Evolutionary conservation across 495 filamentous ascomycete genomes (phyloP).

Genomic region (Emericellopsis terricola): DNA sequence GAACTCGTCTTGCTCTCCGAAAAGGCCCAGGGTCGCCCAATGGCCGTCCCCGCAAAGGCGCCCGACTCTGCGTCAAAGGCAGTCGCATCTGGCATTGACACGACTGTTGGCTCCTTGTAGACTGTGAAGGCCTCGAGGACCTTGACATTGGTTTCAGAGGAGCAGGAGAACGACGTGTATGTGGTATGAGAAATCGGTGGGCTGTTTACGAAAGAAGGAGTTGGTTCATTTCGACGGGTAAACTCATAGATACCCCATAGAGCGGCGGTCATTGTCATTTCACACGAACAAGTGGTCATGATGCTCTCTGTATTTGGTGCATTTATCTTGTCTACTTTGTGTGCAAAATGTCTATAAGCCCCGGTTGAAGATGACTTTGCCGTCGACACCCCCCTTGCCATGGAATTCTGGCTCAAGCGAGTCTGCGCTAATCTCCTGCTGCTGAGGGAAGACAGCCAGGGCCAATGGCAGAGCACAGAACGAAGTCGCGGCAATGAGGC

Average conservation of each 20-base stretch:
- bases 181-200: too few relatives aligned
- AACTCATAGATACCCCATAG: too few relatives aligned
- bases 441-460: conserved; percentile 78
- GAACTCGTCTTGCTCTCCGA: conserved; percentile 48
- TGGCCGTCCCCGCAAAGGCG: conserved; percentile 12
- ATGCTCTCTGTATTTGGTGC: too few relatives aligned
- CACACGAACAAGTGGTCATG: too few relatives aligned
- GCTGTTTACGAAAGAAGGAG: too few relatives aligned
- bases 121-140: too few relatives aligned
- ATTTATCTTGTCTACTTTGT: too few relatives aligned
- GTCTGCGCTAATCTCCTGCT: conserved; percentile 56
- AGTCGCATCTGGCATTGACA: not conserved
- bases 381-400: conserved; percentile 50
- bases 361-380: conserved; percentile 77
- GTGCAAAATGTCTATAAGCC: conserved; percentile 73
- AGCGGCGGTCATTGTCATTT: too few relatives aligned
- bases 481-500: conserved; percentile 62
- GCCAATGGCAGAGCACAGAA: conserved; percentile 75
- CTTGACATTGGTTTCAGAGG: too few relatives aligned
- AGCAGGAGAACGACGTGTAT: too few relatives aligned
- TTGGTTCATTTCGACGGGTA: too few relatives aligned
- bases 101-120: too few relatives aligned
- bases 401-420: conserved; percentile 71
- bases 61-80: not conserved
- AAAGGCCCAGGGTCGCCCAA: conserved; percentile 15